Conservation (phyloP, 352 stramenopile species). For the Globisporangium irregulare region DNA sequence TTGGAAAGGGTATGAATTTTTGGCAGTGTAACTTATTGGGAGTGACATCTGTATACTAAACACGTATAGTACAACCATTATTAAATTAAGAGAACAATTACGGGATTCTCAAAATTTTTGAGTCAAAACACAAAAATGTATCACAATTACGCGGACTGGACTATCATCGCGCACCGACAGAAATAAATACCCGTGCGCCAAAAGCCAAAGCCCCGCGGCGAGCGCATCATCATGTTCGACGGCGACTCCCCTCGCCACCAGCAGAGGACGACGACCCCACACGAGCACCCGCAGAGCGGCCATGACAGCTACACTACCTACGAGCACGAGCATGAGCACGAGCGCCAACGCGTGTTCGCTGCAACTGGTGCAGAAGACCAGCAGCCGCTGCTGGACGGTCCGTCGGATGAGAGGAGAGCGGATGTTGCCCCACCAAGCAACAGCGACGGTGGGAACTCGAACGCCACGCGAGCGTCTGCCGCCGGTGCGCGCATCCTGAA, state of each 20-base stretch:
- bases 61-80: no score
- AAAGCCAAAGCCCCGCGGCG: background rate
- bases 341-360: background rate
- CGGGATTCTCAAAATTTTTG: no score
- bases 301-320: background rate
- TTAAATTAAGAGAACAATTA: no score
- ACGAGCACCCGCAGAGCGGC: background rate
- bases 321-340: background rate
- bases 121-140: no score
- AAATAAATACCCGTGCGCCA: no score
- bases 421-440: background rate
- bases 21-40: no score
- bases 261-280: background rate
- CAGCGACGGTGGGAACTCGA: background rate
- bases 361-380: background rate
- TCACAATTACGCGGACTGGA: no score
- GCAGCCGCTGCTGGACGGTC: background rate
- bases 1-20: no score
- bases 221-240: background rate
- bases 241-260: background rate
- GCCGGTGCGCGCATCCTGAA: conserved; percentile 17
- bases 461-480: background rate
- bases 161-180: no score
- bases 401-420: background rate
- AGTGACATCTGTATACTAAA: no score